Evolutionary conservation across 495 filamentous ascomycete genomes (phyloP).

Genomic region (Lasiosphaeris hirsuta): DNA sequence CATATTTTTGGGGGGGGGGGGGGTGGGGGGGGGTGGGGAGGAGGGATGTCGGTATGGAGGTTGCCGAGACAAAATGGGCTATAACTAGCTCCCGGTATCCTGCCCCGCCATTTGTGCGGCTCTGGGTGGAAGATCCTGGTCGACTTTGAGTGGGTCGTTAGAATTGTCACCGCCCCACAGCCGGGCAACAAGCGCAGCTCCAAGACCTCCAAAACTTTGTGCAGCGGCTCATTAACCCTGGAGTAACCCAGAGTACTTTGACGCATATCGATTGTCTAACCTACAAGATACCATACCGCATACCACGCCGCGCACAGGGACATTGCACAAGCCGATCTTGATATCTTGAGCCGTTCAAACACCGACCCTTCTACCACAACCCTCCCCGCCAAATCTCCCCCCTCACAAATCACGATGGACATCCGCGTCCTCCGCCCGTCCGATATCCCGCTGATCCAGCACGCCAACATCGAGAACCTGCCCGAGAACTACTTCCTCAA

Average conservation of each 20-base stretch:
- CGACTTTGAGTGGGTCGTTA: no score
- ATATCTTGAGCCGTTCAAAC: background rate
- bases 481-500: conserved; percentile 99
- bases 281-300: no score
- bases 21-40: no score
- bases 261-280: no score
- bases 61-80: background rate
- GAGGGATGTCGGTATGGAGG: conserved; percentile 8
- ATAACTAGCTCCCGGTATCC: conserved; percentile 6
- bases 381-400: background rate
- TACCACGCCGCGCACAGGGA: background rate
- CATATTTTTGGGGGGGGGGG: background rate
- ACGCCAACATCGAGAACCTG: conserved; percentile 97
- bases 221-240: background rate
- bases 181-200: conserved; percentile 5
- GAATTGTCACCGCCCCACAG: no score
- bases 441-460: conserved; percentile 92
- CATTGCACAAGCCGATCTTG: background rate
- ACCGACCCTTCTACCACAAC: background rate
- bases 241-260: no score
- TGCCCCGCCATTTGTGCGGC: conserved; percentile 36
- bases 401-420: conserved; percentile 54
- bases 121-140: conserved; percentile 11
- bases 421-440: conserved; percentile 69
- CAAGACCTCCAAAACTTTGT: background rate